Conservation (phyloP, 2,329 filamentous ascomycete species). For the Aspergillus sp. region DNA sequence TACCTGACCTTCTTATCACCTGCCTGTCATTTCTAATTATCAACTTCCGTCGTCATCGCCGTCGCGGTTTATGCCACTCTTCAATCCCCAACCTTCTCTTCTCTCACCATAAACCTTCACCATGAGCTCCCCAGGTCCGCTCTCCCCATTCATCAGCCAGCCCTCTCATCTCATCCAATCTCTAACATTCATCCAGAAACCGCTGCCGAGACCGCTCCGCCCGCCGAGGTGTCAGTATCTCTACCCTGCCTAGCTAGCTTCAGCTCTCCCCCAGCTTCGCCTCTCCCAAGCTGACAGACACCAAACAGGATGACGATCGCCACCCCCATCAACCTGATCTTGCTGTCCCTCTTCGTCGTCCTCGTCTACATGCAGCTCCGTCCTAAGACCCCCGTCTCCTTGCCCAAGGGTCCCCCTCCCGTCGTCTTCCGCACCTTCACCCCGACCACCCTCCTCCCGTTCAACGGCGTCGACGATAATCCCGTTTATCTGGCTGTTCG, state of each 20-base stretch:
- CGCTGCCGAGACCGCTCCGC: conserved; percentile 20
- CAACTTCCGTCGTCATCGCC: neutral
- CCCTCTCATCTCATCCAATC: neutral
- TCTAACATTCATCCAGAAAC: neutral
- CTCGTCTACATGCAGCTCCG: conserved; percentile 61
- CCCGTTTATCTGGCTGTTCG: conserved; percentile 91
- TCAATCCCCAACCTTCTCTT: neutral
- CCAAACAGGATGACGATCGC: conserved; percentile 51
- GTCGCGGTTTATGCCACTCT: neutral
- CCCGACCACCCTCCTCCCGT: conserved; percentile 78
- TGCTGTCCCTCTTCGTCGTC: conserved; percentile 58
- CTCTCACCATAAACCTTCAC: neutral
- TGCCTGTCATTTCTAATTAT: neutral
- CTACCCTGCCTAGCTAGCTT: neutral
- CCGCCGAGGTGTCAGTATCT: conserved; percentile 37
- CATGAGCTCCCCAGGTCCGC: neutral
- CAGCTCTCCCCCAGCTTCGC: neutral
- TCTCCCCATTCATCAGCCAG: neutral
- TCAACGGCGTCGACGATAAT: conserved; percentile 70
- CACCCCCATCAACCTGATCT: conserved; percentile 62
- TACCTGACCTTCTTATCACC: neutral
- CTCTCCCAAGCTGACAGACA: neutral
- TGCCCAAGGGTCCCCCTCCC: conserved; percentile 59
- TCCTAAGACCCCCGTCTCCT: conserved; percentile 50
- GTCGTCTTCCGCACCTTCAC: conserved; percentile 86